phyloP scores from a whole-genome alignment of 2,329 filamentous ascomycete genomes.

The Sporothrix humicola region DNA sequence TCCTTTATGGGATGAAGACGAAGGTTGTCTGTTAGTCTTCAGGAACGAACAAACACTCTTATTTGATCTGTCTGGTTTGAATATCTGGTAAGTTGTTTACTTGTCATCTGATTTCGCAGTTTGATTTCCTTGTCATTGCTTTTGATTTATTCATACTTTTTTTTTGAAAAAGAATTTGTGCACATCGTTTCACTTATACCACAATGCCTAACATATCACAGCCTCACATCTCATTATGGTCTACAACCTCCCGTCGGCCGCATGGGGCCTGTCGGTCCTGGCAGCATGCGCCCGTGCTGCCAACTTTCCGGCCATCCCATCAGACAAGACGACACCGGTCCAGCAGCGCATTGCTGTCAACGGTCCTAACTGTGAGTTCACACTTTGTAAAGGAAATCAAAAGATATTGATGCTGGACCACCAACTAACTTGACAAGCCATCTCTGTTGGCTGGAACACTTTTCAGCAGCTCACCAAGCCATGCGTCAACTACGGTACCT shows the following conservation, averaged over 20 bases:
- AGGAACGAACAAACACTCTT: not conserved
- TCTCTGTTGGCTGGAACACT: constrained; percentile 64
- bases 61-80: not conserved
- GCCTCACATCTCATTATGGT: constrained; percentile 33
- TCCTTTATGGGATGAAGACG: not conserved
- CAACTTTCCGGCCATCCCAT: constrained; percentile 54
- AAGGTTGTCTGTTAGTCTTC: not conserved
- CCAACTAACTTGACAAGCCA: constrained; percentile 45
- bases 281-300: constrained; percentile 33
- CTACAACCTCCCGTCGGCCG: constrained; percentile 18
- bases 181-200: not conserved
- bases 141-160: not conserved
- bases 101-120: not conserved
- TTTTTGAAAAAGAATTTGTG: not conserved
- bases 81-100: not conserved
- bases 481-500: constrained; percentile 60
- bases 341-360: constrained; percentile 61
- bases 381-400: too few species aligned
- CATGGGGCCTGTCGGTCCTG: constrained; percentile 34
- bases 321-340: constrained; percentile 58
- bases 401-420: not conserved
- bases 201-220: not conserved
- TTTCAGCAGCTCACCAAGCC: constrained; percentile 53
- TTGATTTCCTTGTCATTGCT: not conserved
- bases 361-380: constrained; percentile 55